A percentile compares a stretch with the other conserved stretches of the same genome.
Conservation (phyloP, 129 eudicot genomes). For the Heracleum sosnowskyi region DNA sequence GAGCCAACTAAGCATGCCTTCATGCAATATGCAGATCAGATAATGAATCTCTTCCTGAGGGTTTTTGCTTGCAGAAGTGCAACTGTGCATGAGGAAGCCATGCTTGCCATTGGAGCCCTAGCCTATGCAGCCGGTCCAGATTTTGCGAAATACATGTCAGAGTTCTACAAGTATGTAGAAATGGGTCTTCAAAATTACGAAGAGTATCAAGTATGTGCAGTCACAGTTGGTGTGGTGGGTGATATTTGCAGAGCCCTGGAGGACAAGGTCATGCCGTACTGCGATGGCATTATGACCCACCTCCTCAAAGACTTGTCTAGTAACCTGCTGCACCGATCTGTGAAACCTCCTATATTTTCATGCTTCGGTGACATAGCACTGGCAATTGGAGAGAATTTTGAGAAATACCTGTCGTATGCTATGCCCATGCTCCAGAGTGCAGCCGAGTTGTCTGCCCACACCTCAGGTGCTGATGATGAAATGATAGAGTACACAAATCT, state of each 20-base stretch:
- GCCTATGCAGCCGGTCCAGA: conserved; percentile 84
- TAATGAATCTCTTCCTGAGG: conserved; percentile 81
- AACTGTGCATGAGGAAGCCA: conserved; percentile 94
- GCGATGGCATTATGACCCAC: conserved; percentile 95
- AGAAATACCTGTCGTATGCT: conserved; percentile 80
- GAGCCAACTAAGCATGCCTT: conserved; percentile 63
- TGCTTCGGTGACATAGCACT: conserved; percentile 93
- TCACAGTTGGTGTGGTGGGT: conserved; percentile 92
- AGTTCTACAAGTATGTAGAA: conserved; percentile 81
- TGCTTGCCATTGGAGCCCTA: conserved; percentile 92
- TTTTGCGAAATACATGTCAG: conserved; percentile 79
- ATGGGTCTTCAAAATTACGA: conserved; percentile 98
- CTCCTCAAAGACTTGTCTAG: conserved; percentile 87
- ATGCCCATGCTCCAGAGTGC: conserved; percentile 99
- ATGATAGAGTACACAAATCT: conserved; percentile 85
- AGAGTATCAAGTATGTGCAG: conserved; percentile 97
- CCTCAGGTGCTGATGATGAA: conserved; percentile 89
- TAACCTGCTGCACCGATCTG: conserved; percentile 88
- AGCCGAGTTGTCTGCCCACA: conserved; percentile 78
- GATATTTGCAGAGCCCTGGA: conserved; percentile 90
- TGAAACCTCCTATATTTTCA: conserved; percentile 90
- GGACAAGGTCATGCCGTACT: conserved; percentile 79
- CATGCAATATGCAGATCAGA: conserved; percentile 85
- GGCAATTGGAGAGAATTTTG: conserved; percentile 91
- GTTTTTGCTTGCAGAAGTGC: conserved; percentile 90